Evolutionary conservation across 768 basidiomycete species (phyloP).

Genomic region (Cytidiella melzeri): DNA sequence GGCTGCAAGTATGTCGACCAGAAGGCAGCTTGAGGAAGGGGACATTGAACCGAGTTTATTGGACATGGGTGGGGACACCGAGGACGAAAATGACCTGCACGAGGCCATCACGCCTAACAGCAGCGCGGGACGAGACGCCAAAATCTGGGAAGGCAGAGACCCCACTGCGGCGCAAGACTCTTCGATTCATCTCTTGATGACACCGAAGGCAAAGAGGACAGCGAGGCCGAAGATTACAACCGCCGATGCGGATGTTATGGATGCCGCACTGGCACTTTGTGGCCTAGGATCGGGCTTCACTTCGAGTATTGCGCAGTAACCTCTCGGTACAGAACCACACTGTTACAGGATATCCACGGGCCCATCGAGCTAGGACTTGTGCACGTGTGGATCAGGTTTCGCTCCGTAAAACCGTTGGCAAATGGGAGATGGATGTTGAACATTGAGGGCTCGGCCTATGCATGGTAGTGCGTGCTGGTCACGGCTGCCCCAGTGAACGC

Average conservation of each 20-base stretch:
- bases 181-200: slow-evolving; percentile 9
- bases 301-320: too few species aligned
- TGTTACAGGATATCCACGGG: too few species aligned
- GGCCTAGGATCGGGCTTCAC: slow-evolving; percentile 33
- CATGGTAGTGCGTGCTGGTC: not conserved
- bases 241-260: slow-evolving; percentile 64
- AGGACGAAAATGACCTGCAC: slow-evolving; percentile 45
- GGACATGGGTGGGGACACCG: slow-evolving; percentile 44
- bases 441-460: too few species aligned
- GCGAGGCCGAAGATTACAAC: not conserved
- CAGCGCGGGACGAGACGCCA: slow-evolving; percentile 13
- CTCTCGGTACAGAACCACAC: too few species aligned
- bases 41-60: slow-evolving; percentile 14
- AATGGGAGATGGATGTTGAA: too few species aligned
- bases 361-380: not conserved
- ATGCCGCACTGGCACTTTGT: slow-evolving; percentile 61
- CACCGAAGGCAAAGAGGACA: not conserved
- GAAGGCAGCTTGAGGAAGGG: slow-evolving; percentile 5
- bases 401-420: not conserved
- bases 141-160: slow-evolving; percentile 3
- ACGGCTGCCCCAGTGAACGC: not conserved
- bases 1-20: slow-evolving; percentile 21
- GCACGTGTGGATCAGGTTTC: not conserved
- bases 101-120: slow-evolving; percentile 59
- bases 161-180: slow-evolving; percentile 3